Evolutionary conservation across 2,329 filamentous ascomycete genomes (phyloP).

Genomic region (Fusarium nodosum): DNA sequence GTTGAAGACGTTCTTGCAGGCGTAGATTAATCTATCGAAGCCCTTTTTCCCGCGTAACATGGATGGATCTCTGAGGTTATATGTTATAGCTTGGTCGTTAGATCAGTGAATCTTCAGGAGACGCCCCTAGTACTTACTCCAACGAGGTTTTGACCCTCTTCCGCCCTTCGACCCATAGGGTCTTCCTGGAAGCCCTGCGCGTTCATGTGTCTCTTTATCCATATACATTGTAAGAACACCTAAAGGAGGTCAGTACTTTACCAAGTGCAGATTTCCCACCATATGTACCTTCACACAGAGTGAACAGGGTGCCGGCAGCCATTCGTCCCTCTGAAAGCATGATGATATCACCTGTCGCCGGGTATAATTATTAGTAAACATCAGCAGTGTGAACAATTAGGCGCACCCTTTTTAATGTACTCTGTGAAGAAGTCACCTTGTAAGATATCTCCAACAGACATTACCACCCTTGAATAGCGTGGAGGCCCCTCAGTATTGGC

Average conservation of each 20-base stretch:
- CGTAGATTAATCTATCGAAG: conserved; percentile 83
- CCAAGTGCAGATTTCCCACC: neutral
- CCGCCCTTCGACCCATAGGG: conserved; percentile 71
- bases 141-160: conserved; percentile 75
- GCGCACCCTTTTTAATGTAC: conserved; percentile 82
- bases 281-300: conserved; percentile 73
- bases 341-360: conserved; percentile 74
- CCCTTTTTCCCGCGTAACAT: conserved; percentile 89
- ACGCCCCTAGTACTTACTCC: conserved; percentile 66
- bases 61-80: conserved; percentile 78
- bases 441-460: conserved; percentile 80
- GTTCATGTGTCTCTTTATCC: conserved; percentile 85
- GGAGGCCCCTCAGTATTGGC: conserved; percentile 55
- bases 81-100: conserved; percentile 73
- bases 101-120: conserved; percentile 46
- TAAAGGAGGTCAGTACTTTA: conserved; percentile 50
- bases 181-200: conserved; percentile 82
- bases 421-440: conserved; percentile 82
- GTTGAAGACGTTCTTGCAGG: conserved; percentile 81
- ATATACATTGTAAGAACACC: conserved; percentile 82
- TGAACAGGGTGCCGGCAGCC: conserved; percentile 79
- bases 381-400: fast-evolving
- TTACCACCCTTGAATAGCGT: conserved; percentile 75
- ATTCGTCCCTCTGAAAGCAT: conserved; percentile 86
- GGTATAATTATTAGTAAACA: conserved; percentile 6